phyloP scores from a whole-genome alignment of 1,139 yeast genomes.

The Lodderomyces metapsilosis region DNA sequence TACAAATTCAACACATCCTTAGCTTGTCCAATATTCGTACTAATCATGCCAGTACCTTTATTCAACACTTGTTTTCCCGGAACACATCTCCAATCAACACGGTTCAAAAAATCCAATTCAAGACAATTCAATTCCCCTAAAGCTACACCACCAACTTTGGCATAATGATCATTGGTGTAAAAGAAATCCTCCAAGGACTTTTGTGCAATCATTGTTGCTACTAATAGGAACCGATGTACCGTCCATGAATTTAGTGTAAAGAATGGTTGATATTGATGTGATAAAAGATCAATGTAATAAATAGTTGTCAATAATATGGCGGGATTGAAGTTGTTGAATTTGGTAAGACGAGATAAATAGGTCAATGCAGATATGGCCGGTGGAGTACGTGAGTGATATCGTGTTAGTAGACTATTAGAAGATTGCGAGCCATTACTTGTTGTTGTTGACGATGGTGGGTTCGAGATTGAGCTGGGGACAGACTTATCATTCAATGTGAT shows the following conservation, averaged over 20 bases:
- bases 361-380: slow-evolving; percentile 82
- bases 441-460: slow-evolving; percentile 17
- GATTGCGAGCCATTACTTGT: slow-evolving; percentile 9
- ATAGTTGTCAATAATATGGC: slow-evolving; percentile 78
- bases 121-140: slow-evolving; percentile 79
- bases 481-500: slow-evolving; percentile 64
- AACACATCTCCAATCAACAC: slow-evolving; percentile 68
- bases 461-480: slow-evolving; percentile 36
- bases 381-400: slow-evolving; percentile 92
- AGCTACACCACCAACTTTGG: slow-evolving; percentile 94
- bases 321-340: slow-evolving; percentile 82
- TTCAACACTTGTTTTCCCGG: slow-evolving; percentile 32
- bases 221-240: slow-evolving; percentile 85
- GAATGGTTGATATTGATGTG: slow-evolving; percentile 69
- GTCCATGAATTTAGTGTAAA: slow-evolving; percentile 89
- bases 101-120: slow-evolving; percentile 80
- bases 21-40: slow-evolving; percentile 23
- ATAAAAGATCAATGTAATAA: slow-evolving; percentile 82
- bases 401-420: slow-evolving; percentile 50
- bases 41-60: neutral
- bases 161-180: slow-evolving; percentile 90
- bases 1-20: slow-evolving; percentile 55
- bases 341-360: slow-evolving; percentile 72
- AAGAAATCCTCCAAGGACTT: slow-evolving; percentile 93
- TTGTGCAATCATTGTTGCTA: slow-evolving; percentile 89